Conservation (phyloP, 352 stramenopile species). For the Phytopythium oedochilum region DNA sequence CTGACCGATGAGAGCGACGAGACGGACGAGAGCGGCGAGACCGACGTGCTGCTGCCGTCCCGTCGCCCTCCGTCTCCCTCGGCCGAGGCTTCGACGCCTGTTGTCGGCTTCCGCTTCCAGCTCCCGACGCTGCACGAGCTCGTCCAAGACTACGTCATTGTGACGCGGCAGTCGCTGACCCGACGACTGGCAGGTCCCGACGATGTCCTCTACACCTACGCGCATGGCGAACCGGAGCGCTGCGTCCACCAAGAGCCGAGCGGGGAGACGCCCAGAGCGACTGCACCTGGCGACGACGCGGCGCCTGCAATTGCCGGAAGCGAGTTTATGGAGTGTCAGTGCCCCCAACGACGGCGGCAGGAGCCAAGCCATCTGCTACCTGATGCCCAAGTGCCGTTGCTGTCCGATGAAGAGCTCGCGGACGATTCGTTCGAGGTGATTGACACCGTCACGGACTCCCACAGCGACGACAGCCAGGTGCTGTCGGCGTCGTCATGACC, state of each 20-base stretch:
- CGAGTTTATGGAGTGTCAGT: conserved; percentile 7
- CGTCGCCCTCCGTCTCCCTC: not conserved
- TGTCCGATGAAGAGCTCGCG: not conserved
- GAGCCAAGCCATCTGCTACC: not conserved
- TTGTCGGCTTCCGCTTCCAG: conserved; percentile 6
- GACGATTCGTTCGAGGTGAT: conserved; percentile 5
- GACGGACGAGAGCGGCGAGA: conserved; percentile 1
- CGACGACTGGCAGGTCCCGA: not conserved
- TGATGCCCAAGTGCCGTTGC: conserved; percentile 1
- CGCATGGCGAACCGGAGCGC: not conserved
- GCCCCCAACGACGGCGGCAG: not conserved
- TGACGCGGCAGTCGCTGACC: conserved; percentile 4
- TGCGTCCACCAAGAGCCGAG: conserved; percentile 1
- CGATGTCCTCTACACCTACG: conserved; percentile 4
- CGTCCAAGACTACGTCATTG: conserved; percentile 7
- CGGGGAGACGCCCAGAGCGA: not conserved
- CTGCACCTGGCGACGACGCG: not conserved
- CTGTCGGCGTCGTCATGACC: not conserved
- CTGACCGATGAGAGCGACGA: conserved; percentile 4
- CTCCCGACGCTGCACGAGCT: conserved; percentile 4
- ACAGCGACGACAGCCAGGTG: conserved; percentile 2
- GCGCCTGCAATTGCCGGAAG: not conserved
- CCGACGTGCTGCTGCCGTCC: not conserved
- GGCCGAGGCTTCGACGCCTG: not conserved
- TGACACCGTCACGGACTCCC: not conserved